A percentile compares a stretch with the other conserved stretches of the same genome.
phyloP scores from a whole-genome alignment of 768 basidiomycete species.

The Suillus variegatus region DNA sequence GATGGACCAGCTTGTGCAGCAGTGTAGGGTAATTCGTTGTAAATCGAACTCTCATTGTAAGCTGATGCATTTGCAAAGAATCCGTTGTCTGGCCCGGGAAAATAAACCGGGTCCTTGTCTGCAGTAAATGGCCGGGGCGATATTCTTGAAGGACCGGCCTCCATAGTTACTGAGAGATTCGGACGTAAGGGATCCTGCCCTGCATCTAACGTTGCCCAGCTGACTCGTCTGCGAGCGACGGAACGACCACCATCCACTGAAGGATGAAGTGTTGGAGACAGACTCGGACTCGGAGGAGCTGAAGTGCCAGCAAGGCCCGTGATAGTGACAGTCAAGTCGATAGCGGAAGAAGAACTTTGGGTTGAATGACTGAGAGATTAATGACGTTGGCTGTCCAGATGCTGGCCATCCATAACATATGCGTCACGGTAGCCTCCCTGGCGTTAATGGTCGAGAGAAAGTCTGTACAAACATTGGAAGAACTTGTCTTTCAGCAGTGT shows the following conservation, averaged over 20 bases:
- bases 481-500: too few relatives aligned
- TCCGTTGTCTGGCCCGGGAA: constrained; percentile 41
- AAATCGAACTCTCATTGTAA: neutral
- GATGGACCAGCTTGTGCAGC: constrained; percentile 49
- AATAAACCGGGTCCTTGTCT: constrained; percentile 53
- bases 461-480: too few relatives aligned
- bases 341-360: constrained; percentile 48
- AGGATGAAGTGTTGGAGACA: constrained; percentile 47
- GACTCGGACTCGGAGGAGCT: constrained; percentile 33
- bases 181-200: constrained; percentile 51
- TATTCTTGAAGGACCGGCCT: constrained; percentile 24
- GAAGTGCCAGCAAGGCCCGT: constrained; percentile 41
- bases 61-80: constrained; percentile 28
- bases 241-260: constrained; percentile 34
- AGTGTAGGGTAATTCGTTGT: constrained; percentile 19
- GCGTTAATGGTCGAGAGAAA: neutral
- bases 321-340: constrained; percentile 52
- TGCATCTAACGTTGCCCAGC: constrained; percentile 53
- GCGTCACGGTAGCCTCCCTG: too few relatives aligned
- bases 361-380: constrained; percentile 13
- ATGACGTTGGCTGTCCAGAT: constrained; percentile 13
- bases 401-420: neutral
- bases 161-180: constrained; percentile 26
- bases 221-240: constrained; percentile 53
- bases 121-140: constrained; percentile 20